phyloP scores from a whole-genome alignment of 1,139 yeast species.

The Geotrichum fermentans region DNA sequence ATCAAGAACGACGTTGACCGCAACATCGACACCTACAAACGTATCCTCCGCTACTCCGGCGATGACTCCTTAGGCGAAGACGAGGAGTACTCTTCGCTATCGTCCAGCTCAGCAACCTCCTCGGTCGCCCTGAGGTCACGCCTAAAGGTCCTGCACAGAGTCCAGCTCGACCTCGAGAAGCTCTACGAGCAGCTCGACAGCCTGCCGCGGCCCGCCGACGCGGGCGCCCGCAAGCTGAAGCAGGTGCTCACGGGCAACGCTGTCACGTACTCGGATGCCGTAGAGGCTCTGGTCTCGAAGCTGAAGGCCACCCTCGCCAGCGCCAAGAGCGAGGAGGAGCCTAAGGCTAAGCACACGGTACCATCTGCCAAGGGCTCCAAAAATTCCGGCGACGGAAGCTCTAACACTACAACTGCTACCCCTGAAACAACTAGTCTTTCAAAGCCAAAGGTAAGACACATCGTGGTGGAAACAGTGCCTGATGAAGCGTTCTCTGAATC shows the following conservation, averaged over 20 bases:
- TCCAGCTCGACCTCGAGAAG: conserved; percentile 15
- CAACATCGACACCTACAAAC: conserved; percentile 7
- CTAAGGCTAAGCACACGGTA: too few species aligned
- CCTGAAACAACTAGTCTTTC: neutral
- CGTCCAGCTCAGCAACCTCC: neutral
- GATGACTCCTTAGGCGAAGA: conserved; percentile 2
- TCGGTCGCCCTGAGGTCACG: conserved; percentile 6
- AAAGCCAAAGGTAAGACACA: neutral
- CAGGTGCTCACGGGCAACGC: conserved; percentile 17
- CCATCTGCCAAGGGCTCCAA: neutral
- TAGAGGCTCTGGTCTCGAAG: conserved; percentile 7
- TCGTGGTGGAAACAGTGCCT: conserved; percentile 8
- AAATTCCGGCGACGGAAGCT: neutral
- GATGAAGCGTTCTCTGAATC: too few species aligned
- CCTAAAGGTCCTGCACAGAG: conserved; percentile 13
- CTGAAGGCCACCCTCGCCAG: neutral
- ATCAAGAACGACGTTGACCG: conserved; percentile 1
- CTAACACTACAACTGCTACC: neutral
- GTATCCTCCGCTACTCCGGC: neutral
- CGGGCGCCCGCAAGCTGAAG: conserved; percentile 9
- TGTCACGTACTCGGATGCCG: conserved; percentile 16
- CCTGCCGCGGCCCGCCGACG: neutral
- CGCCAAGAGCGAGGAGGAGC: neutral
- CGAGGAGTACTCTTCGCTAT: conserved; percentile 5
- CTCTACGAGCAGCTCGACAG: conserved; percentile 12